Base-by-base conservation (phyloP, 2,329 filamentous ascomycete genomes). In the Cordyceps cicadae region DNA sequence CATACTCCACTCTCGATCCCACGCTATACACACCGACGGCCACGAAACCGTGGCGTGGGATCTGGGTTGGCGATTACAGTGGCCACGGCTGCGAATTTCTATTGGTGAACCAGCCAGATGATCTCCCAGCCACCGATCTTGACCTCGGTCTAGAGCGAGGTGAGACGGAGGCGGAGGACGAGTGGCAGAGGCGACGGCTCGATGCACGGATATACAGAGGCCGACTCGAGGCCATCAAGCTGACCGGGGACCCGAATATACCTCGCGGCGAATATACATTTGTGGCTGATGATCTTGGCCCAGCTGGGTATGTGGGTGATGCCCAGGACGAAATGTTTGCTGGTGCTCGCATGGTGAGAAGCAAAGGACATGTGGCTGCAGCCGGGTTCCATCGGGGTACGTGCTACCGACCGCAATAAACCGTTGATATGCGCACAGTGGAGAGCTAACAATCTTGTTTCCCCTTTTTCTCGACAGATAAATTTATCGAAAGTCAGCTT, bases 51-150 rank as follows among this genome's bases (percentile, higher is more conserved):
- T 97, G 87, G 78, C 86, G 91, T 64, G 93, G 93, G 0, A 90
- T 99, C 34, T 97, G 90, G 89, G 88, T 92, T 17, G 92, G 92
- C 0, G 92, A 97, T 70, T 97, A 96, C 68, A 88, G 86, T 29
- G 86, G 84, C 0, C 92, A 97, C 67, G 92, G 92, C 0, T 92
- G 88, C 71, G 93, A 97, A 72, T 96, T 97, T 60, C 70, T 97
- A 5, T 77, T 95, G 14, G 77, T 97, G 51, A 79, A 91, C 66
- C 94, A 99, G 69, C 85, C 86, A 0, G 78, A 81, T 19, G 76
- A 79, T 37, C 72, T 75, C 46, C 67, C 70, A 1, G 67, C 67
- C 3, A 70, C 75, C 1, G 71, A 78, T 59, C 71, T 74, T 24
- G 73, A 77, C 49, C 68, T 75, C 4, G 74, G 74, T 1, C 69